Conservation (phyloP, 768 basidiomycete genomes). For the Tylopilus subfusipes region DNA sequence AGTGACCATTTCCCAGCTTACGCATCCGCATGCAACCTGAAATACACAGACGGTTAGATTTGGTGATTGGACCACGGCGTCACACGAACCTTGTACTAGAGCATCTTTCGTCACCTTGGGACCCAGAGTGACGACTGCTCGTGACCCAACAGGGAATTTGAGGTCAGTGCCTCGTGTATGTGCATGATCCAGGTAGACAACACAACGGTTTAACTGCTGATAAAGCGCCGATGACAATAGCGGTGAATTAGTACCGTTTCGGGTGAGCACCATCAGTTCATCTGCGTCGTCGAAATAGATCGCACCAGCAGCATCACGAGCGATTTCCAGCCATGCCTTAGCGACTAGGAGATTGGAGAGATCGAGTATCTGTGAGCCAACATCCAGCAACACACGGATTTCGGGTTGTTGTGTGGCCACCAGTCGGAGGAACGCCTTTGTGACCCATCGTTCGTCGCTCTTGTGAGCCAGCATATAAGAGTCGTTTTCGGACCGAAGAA, state of each 20-base stretch:
- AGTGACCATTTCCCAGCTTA: constrained; percentile 43
- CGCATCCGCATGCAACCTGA: constrained; percentile 48
- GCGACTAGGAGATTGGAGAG: constrained; percentile 43
- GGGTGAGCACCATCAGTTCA: constrained; percentile 7
- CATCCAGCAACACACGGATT: constrained; percentile 47
- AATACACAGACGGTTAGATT: neutral
- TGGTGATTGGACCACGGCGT: neutral
- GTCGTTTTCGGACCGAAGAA: constrained; percentile 23
- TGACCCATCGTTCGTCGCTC: neutral
- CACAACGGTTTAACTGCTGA: constrained; percentile 26
- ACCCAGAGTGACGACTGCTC: constrained; percentile 36
- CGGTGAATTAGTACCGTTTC: constrained; percentile 14
- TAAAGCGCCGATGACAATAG: constrained; percentile 28
- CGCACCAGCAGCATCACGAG: constrained; percentile 14
- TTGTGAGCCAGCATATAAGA: neutral
- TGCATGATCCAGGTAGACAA: constrained; percentile 37
- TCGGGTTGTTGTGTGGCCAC: too few species aligned
- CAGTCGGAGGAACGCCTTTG: constrained; percentile 16
- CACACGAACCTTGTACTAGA: constrained; percentile 30
- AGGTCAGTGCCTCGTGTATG: constrained; percentile 40
- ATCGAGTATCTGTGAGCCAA: constrained; percentile 57
- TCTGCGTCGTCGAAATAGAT: neutral
- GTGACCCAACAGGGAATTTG: constrained; percentile 26
- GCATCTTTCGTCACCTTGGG: constrained; percentile 35
- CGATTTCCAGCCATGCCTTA: constrained; percentile 36